phyloP scores from a whole-genome alignment of 352 stramenopile species.

The Globisporangium nunn region DNA sequence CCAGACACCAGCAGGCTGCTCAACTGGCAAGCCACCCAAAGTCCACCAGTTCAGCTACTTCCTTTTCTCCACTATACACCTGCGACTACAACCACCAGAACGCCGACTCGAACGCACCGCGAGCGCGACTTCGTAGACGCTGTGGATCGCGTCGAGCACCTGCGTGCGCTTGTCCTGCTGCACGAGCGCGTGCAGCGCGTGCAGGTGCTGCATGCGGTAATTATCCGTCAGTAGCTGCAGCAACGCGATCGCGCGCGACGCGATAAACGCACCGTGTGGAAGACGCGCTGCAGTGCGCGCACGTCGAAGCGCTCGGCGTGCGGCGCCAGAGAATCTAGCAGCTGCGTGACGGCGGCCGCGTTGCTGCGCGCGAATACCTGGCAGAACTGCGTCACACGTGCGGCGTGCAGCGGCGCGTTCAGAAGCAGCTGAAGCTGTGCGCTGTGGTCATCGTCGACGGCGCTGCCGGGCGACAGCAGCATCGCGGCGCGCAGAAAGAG shows the following conservation, averaged over 20 bases:
- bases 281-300: slow-evolving; percentile 24
- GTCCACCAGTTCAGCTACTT: no score
- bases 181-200: slow-evolving; percentile 20
- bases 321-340: slow-evolving; percentile 22
- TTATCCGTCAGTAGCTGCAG: no score
- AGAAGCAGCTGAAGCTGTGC: slow-evolving; percentile 12
- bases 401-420: slow-evolving; percentile 35
- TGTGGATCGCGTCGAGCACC: slow-evolving; percentile 34
- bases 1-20: slow-evolving; percentile 17
- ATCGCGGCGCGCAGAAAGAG: slow-evolving; percentile 11
- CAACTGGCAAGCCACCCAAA: slow-evolving; percentile 1
- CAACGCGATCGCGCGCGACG: background rate
- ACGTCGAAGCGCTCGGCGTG: slow-evolving; percentile 18
- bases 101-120: slow-evolving; percentile 18
- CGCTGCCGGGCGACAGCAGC: background rate
- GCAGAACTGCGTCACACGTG: slow-evolving; percentile 53
- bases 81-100: background rate
- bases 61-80: background rate
- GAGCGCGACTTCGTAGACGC: slow-evolving; percentile 36
- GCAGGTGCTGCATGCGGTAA: slow-evolving; percentile 25
- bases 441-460: background rate
- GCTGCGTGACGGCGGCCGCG: slow-evolving; percentile 11
- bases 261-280: slow-evolving; percentile 16
- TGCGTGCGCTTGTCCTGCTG: slow-evolving; percentile 21
- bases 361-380: slow-evolving; percentile 44